phyloP scores from a whole-genome alignment of 2,329 filamentous ascomycete genomes.

The Aspergillus alliaceus region DNA sequence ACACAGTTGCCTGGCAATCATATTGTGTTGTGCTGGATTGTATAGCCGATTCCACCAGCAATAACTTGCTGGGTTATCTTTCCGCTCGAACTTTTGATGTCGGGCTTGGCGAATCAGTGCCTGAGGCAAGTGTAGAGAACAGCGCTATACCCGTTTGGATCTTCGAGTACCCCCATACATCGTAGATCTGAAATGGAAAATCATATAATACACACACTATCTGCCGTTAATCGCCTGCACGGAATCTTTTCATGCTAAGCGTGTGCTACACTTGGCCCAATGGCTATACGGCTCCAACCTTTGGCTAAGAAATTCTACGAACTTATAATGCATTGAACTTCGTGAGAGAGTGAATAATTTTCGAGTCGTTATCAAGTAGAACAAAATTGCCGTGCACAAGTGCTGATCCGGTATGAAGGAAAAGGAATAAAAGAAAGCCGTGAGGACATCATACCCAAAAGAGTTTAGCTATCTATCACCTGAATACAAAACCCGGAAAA shows the following conservation, averaged over 20 bases:
- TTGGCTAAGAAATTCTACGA: no score
- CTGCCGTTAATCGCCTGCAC: no score
- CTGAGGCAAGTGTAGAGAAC: conserved; percentile 21
- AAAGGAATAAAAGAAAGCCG: background rate
- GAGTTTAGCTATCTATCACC: background rate
- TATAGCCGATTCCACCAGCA: conserved; percentile 1
- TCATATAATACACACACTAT: no score
- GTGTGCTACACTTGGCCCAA: no score
- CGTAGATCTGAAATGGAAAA: no score
- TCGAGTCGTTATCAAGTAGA: no score
- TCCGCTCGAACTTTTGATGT: conserved; percentile 37
- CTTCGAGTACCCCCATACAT: background rate
- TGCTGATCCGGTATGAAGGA: background rate
- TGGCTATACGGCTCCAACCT: no score
- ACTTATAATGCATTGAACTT: no score
- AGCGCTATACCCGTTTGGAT: background rate
- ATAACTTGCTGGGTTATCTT: conserved; percentile 23
- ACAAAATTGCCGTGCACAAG: no score
- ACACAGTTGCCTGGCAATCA: conserved; percentile 43
- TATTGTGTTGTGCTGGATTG: conserved; percentile 25
- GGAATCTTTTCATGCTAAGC: no score
- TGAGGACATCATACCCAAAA: background rate
- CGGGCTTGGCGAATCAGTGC: conserved; percentile 31
- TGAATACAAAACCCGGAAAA: background rate
- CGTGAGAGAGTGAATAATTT: no score